Conservation (phyloP, 2,329 filamentous ascomycete species). For the Penicillium sp. region DNA sequence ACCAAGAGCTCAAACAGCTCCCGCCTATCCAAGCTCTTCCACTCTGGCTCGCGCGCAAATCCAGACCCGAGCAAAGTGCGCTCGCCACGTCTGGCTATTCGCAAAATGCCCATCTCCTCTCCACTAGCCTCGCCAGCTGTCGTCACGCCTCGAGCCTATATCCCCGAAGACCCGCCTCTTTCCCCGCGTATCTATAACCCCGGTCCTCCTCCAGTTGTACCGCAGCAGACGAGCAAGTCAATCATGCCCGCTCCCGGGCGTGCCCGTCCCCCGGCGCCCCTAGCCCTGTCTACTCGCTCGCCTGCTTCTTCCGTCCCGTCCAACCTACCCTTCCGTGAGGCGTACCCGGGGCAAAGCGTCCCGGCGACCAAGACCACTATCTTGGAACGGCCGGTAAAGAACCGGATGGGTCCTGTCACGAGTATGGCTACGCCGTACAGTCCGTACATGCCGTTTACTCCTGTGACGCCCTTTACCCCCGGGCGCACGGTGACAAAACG, state of each 20-base stretch:
- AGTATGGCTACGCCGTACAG: slow-evolving; percentile 51
- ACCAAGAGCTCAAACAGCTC: slow-evolving; percentile 32
- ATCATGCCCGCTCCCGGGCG: slow-evolving; percentile 15
- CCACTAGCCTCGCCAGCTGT: slow-evolving; percentile 51
- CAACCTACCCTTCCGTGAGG: slow-evolving; percentile 44
- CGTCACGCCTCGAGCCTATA: slow-evolving; percentile 43
- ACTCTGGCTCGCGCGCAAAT: slow-evolving; percentile 40
- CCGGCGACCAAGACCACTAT: slow-evolving; percentile 51
- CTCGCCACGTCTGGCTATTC: slow-evolving; percentile 44
- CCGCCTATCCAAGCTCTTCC: slow-evolving; percentile 43
- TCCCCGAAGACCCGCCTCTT: slow-evolving; percentile 54
- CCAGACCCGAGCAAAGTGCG: slow-evolving; percentile 44
- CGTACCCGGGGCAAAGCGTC: slow-evolving; percentile 43
- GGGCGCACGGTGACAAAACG: slow-evolving; percentile 46
- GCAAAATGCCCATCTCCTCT: slow-evolving; percentile 58
- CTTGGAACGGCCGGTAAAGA: slow-evolving; percentile 42
- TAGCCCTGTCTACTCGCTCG: slow-evolving; percentile 30
- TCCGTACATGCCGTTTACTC: slow-evolving; percentile 52
- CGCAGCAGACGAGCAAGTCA: slow-evolving; percentile 25
- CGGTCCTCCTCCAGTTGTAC: slow-evolving; percentile 54
- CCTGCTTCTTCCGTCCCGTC: slow-evolving; percentile 28
- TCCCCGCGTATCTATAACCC: slow-evolving; percentile 58
- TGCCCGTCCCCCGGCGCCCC: slow-evolving; percentile 30
- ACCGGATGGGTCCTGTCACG: slow-evolving; percentile 42
- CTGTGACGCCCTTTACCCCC: slow-evolving; percentile 50